Base-by-base conservation (phyloP, 2,329 filamentous ascomycete genomes). In the Plectosphaerella sp. region DNA sequence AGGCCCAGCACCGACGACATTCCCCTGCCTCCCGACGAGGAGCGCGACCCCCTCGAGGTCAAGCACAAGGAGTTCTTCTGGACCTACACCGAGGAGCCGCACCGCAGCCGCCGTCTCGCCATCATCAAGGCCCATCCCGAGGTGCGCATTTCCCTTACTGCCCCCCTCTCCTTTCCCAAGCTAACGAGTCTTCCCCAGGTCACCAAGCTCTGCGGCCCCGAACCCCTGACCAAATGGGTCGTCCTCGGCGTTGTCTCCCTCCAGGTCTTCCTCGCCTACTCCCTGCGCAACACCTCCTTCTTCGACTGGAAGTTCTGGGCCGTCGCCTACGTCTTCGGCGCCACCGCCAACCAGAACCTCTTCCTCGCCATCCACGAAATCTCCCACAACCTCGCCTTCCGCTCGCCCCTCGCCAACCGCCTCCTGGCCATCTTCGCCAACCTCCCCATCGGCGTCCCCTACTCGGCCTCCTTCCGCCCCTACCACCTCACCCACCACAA, bases 401-500 rank as follows among this genome's bases (percentile, higher is more conserved):
- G 84, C 59, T 92, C 84, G 24, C 80, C 89, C 1, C 68, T 86
- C 42, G 86, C 84, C 55, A 99, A 99, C 73, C 80, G 94, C 18
- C 67, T 96, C 49, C 80, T 97, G 58, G 94, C 94, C 59, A 89
- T 99, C 55, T 84, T 97, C 67, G 94, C 94, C 56, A 99, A 99
- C 71, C 76, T 99, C 46, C 94, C 94, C 47, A 99, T 99, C 67
- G 94, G 90, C 46, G 80, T 97, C 50, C 94, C 94, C 5, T 99
- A 99, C 68, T 96, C 91, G 67, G 94, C 94, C 59, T 93, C 91
- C 0, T 99, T 99, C 76, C 81, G 94, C 64, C 94, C 94, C 5
- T 99, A 99, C 77, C 94, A 99, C 68, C 84, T 99, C 41, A 99
- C 94, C 2, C 94, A 99, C 74, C 94, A 99, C 82, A 99, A 99